Conservation (phyloP, 2,329 filamentous ascomycete genomes). For the Penicillium sp. region DNA sequence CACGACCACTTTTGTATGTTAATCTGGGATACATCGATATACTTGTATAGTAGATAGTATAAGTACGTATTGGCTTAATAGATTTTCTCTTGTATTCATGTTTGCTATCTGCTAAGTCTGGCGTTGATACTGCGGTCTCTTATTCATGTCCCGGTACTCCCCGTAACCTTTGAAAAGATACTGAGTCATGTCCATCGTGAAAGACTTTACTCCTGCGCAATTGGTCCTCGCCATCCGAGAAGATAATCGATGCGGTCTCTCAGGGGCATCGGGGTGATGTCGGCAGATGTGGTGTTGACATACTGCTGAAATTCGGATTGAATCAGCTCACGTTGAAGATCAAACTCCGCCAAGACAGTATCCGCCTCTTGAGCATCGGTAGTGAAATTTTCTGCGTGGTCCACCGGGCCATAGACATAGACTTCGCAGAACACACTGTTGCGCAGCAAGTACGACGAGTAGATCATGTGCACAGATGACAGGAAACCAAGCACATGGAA, state of each 20-base stretch:
- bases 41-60: neutral
- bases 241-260: conserved; percentile 34
- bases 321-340: neutral
- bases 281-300: neutral
- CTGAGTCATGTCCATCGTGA: neutral
- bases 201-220: conserved; percentile 1
- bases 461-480: neutral
- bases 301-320: neutral
- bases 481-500: neutral
- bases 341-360: neutral
- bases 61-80: neutral
- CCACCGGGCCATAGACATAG: neutral
- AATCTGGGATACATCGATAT: too few relatives aligned
- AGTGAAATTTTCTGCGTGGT: neutral
- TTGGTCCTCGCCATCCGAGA: conserved; percentile 34
- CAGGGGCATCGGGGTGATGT: conserved; percentile 2
- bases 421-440: neutral
- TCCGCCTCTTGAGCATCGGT: too few relatives aligned
- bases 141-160: neutral
- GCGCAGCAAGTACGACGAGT: neutral
- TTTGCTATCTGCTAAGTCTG: neutral
- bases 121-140: neutral
- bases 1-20: too few relatives aligned
- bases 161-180: neutral
- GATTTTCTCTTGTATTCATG: neutral